These are phyloP conservation scores for Erythrobasidium hasegawianum DNA, from an alignment of 1,284 basidiomycete species.

Conservation along the genomic window DNA sequence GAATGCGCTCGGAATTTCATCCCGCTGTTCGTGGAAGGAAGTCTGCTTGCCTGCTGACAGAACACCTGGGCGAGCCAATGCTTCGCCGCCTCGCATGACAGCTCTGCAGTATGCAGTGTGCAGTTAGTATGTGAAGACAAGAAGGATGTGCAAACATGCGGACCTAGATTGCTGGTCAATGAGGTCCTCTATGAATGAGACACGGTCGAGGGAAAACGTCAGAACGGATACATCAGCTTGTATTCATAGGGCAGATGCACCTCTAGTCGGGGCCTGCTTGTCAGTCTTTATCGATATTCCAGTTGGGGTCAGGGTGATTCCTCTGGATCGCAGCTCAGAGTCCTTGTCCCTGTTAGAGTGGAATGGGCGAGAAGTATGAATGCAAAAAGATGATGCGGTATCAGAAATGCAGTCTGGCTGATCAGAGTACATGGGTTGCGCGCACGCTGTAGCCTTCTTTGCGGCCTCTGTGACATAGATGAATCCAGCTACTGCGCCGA, in stretches of 20 bases:
- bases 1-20: slow-evolving; percentile 24
- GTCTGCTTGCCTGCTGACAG: slow-evolving; percentile 24
- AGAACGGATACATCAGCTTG: neutral
- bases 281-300: slow-evolving; percentile 31
- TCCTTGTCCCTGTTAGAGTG: slow-evolving; percentile 29
- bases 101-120: neutral
- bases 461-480: slow-evolving; percentile 32
- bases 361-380: too few species aligned
- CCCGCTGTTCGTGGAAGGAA: slow-evolving; percentile 9
- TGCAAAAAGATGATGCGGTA: too few species aligned
- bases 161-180: slow-evolving; percentile 30
- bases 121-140: neutral
- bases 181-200: slow-evolving; percentile 23
- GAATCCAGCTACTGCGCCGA: slow-evolving; percentile 29
- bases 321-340: slow-evolving; percentile 17
- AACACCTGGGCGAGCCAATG: slow-evolving; percentile 26
- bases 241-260: neutral
- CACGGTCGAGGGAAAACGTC: neutral
- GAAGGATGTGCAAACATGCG: neutral
- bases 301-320: slow-evolving; percentile 23
- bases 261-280: slow-evolving; percentile 25
- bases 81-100: slow-evolving; percentile 26
- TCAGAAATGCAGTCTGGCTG: too few species aligned
- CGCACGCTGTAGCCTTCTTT: slow-evolving; percentile 26
- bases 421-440: too few species aligned